Evolutionary conservation across 257 asterid species (phyloP).

Genomic region (Solanum piurae): DNA sequence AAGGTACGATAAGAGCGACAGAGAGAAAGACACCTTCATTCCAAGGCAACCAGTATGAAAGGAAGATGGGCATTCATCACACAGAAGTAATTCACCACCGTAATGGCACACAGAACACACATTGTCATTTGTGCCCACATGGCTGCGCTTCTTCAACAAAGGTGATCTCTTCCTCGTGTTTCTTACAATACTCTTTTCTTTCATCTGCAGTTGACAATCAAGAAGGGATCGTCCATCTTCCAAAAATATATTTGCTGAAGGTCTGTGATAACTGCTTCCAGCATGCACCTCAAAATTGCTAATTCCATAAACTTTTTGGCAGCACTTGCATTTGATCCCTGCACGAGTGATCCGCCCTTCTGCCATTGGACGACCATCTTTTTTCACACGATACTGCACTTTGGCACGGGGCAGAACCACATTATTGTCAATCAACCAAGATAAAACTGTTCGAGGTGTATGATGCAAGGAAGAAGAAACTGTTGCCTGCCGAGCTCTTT

Average conservation of each 20-base stretch:
- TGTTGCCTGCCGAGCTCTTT: slow-evolving; percentile 30
- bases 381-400: slow-evolving; percentile 36
- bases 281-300: slow-evolving; percentile 52
- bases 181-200: slow-evolving; percentile 3
- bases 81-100: slow-evolving; percentile 69
- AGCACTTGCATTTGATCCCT: slow-evolving; percentile 67
- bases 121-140: slow-evolving; percentile 29
- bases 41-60: slow-evolving; percentile 64
- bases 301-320: slow-evolving; percentile 34
- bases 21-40: slow-evolving; percentile 29
- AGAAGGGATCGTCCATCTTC: slow-evolving; percentile 60
- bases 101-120: slow-evolving; percentile 64
- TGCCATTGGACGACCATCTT: slow-evolving; percentile 11
- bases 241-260: slow-evolving; percentile 44
- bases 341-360: slow-evolving; percentile 56
- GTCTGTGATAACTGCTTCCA: slow-evolving; percentile 33
- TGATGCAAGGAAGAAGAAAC: slow-evolving; percentile 31
- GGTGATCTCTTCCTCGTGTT: slow-evolving; percentile 11
- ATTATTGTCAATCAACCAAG: slow-evolving; percentile 63
- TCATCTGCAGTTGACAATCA: slow-evolving; percentile 49
- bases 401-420: slow-evolving; percentile 43
- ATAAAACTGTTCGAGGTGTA: slow-evolving; percentile 50
- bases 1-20: neutral
- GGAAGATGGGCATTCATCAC: slow-evolving; percentile 73
- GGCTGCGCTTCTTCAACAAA: slow-evolving; percentile 12